Conservation (phyloP, 768 basidiomycete genomes). For the Amyloporia xantha region DNA sequence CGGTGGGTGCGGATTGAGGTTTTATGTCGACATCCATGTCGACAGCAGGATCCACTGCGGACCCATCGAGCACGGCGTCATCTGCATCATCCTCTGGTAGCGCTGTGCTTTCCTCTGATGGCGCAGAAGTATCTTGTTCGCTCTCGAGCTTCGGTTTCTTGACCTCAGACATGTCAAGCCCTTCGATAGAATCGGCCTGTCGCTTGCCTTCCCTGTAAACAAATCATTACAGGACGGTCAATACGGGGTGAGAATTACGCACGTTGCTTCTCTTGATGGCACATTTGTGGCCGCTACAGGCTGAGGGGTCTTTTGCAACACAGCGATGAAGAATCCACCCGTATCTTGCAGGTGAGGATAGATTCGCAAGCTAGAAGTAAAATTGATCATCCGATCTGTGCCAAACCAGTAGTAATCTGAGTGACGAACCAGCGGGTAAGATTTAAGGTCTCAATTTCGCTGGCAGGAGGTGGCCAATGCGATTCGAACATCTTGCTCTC, state of each 20-base stretch:
- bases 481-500: slow-evolving; percentile 62
- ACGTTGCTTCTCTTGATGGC: neutral
- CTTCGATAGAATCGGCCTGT: slow-evolving; percentile 34
- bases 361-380: slow-evolving; percentile 61
- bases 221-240: neutral
- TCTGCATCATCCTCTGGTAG: slow-evolving; percentile 11
- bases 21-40: slow-evolving; percentile 15
- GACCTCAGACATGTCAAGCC: slow-evolving; percentile 35
- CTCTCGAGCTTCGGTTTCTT: slow-evolving; percentile 44
- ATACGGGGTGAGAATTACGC: neutral
- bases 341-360: slow-evolving; percentile 96
- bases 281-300: neutral
- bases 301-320: slow-evolving; percentile 53
- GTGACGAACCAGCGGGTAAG: slow-evolving; percentile 65
- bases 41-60: slow-evolving; percentile 4
- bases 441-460: slow-evolving; percentile 49
- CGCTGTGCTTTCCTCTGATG: slow-evolving; percentile 2
- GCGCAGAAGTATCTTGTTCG: slow-evolving; percentile 19
- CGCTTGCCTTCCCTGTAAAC: slow-evolving; percentile 40
- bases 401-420: neutral
- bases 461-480: slow-evolving; percentile 72
- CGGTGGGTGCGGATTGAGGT: neutral
- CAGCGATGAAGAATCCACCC: slow-evolving; percentile 96
- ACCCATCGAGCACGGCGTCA: slow-evolving; percentile 7
- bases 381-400: neutral